Evolutionary conservation across 345 rosid genomes (phyloP).

Genomic region (Adansonia digitata): DNA sequence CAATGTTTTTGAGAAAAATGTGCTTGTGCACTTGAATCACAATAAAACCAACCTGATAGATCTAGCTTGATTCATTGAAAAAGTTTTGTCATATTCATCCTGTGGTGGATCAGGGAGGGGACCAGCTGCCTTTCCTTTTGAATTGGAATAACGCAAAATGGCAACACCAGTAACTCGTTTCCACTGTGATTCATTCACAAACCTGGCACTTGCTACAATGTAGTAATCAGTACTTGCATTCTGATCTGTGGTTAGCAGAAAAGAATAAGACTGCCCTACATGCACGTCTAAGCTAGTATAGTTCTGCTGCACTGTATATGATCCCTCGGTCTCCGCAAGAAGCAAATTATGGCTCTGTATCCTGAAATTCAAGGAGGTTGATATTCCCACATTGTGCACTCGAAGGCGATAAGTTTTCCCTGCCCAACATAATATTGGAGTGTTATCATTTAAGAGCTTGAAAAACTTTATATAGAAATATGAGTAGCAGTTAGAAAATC

Average conservation of each 20-base stretch:
- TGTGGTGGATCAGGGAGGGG: constrained; percentile 82
- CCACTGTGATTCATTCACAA: constrained; percentile 87
- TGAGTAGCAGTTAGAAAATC: background rate
- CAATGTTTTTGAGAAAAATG: background rate
- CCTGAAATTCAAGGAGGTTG: constrained; percentile 94
- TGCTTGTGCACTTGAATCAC: background rate
- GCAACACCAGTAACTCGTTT: constrained; percentile 94
- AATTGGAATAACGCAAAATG: constrained; percentile 82
- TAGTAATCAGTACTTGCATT: constrained; percentile 96
- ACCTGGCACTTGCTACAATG: constrained; percentile 93
- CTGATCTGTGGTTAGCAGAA: constrained; percentile 91
- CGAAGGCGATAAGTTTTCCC: constrained; percentile 88
- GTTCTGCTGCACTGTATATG: constrained; percentile 96
- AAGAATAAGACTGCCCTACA: constrained; percentile 93
- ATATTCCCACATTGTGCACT: constrained; percentile 87
- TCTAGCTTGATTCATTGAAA: constrained; percentile 99
- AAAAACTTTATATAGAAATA: too few species aligned
- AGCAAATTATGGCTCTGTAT: constrained; percentile 91
- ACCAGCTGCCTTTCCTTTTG: constrained; percentile 92
- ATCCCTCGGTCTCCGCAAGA: constrained; percentile 91
- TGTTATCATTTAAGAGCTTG: background rate
- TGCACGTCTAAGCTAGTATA: constrained; percentile 97
- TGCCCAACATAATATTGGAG: constrained; percentile 25
- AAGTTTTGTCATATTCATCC: constrained; percentile 85
- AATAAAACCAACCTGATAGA: constrained; percentile 70